A percentile compares a stretch with the other conserved stretches of the same genome.
Conservation (phyloP, 306 rosid genomes). For the Quercus alba region DNA sequence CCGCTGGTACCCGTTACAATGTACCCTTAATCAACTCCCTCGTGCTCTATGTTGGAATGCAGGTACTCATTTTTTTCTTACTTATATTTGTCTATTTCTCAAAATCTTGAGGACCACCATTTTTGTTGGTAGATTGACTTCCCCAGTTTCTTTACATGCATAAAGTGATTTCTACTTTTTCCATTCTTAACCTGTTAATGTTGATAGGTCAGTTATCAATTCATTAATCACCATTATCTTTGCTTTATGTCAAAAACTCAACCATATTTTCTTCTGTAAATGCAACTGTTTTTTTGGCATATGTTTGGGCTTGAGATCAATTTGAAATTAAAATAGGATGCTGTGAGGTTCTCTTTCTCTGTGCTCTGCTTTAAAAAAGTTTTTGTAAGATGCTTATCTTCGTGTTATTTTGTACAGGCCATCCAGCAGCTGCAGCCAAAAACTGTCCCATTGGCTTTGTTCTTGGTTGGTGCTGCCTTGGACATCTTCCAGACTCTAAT, state of each 20-base stretch:
- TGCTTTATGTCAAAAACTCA: not conserved
- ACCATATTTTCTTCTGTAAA: not conserved
- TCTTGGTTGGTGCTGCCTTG: conserved; percentile 87
- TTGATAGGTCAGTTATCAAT: not conserved
- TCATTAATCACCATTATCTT: not conserved
- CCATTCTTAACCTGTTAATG: not conserved
- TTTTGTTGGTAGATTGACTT: not conserved
- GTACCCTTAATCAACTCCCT: conserved; percentile 94
- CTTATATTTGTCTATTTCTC: not conserved
- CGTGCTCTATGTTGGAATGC: conserved; percentile 95
- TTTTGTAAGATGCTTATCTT: conserved; percentile 12
- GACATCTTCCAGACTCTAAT: conserved; percentile 80
- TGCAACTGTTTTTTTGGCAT: not conserved
- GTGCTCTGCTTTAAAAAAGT: not conserved
- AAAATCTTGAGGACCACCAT: not conserved
- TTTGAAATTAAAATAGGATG: not conserved
- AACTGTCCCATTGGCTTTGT: conserved; percentile 63
- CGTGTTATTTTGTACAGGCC: conserved; percentile 51
- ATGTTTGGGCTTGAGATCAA: not conserved
- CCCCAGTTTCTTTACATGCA: not conserved
- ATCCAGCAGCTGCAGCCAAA: conserved; percentile 87
- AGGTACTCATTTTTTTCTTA: conserved; percentile 46
- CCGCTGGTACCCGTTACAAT: conserved; percentile 90
- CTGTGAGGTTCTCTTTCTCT: not conserved
- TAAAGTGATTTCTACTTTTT: not conserved